These are phyloP conservation scores for Trypanosoma cruzi DNA, from an alignment of 208 protist species.

Conservation along the genomic window DNA sequence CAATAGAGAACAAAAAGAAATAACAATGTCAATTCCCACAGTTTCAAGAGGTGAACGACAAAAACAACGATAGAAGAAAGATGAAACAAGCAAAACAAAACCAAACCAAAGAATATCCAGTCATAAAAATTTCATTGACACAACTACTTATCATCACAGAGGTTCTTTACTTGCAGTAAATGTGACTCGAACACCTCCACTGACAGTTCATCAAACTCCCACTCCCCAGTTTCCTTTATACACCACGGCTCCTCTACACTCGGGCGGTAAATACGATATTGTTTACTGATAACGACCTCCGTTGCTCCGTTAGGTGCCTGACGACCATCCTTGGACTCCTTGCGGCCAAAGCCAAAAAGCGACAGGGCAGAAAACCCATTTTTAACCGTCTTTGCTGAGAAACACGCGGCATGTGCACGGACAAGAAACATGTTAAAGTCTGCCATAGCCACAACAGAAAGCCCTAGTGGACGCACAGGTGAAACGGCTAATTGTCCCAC, in stretches of 20 bases:
- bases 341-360: slow-evolving; percentile 11
- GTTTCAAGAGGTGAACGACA: background rate
- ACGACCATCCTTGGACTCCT: background rate
- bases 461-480: slow-evolving; percentile 16
- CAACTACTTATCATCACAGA: background rate
- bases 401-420: slow-evolving; percentile 9
- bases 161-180: background rate
- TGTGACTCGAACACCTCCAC: slow-evolving; percentile 5
- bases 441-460: slow-evolving; percentile 33
- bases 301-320: background rate
- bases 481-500: background rate
- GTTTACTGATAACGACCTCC: slow-evolving; percentile 22
- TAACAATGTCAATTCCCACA: background rate
- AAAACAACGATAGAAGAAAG: background rate
- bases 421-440: slow-evolving; percentile 36
- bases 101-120: background rate
- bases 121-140: background rate
- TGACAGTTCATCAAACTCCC: slow-evolving; percentile 8
- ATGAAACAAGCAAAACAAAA: background rate
- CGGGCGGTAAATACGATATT: slow-evolving; percentile 20
- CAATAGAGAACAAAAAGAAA: too few relatives aligned
- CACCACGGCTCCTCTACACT: slow-evolving; percentile 11
- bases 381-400: slow-evolving; percentile 3
- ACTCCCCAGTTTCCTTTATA: slow-evolving; percentile 19
- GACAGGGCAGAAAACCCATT: background rate